Base-by-base conservation (phyloP, 1,139 yeast species). In the Kodamaea suecica region DNA sequence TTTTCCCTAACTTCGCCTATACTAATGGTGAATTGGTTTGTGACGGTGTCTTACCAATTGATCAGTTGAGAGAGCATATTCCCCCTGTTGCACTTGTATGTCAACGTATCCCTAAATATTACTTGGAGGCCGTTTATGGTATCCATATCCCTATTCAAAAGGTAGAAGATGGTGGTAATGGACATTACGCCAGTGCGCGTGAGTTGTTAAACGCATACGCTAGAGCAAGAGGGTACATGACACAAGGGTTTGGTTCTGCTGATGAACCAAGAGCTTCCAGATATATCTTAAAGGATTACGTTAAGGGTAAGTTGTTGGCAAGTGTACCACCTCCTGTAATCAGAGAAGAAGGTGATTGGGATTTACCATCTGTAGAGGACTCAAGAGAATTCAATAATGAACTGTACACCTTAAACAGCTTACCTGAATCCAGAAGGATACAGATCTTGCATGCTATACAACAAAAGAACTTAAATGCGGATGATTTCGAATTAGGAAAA, bases 1-100 rank as follows among this genome's bases (percentile, higher is more conserved):
- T 94, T 15, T 94, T 94, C 70, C 98, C 99, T 23, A 94, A 92
- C 55, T 94, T 92, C 59, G 97, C 98, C 13, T 85, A 85, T 57
- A 86, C 97, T 17, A 88, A 90, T 53, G 97, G 95, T 49, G 99
- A 94, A 53, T 76, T 94, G 52, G 98, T 94, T 0, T 88, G 97
- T 67, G 87, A 88, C 55, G 99, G 99, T 73, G 96, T 94, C 8
- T 72, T 94, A 40, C 98, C 99, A 14, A 92, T 94, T 51, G 98
- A 94, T 65, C 98, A 94, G 63, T 73, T 94, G 43, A 78, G 97
- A 55, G 98, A 94, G 53, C 82, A 78, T 57, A 80, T 94, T n/a
- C 95, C 95, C 1, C 98, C 99, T 7, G 73, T 81, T 4, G 80
- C 90, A 32, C 66, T 94, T 25, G 94, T 92, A 11, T 80, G 94